Base-by-base conservation (phyloP, 1,139 yeast species). In the Pichia sp. region DNA sequence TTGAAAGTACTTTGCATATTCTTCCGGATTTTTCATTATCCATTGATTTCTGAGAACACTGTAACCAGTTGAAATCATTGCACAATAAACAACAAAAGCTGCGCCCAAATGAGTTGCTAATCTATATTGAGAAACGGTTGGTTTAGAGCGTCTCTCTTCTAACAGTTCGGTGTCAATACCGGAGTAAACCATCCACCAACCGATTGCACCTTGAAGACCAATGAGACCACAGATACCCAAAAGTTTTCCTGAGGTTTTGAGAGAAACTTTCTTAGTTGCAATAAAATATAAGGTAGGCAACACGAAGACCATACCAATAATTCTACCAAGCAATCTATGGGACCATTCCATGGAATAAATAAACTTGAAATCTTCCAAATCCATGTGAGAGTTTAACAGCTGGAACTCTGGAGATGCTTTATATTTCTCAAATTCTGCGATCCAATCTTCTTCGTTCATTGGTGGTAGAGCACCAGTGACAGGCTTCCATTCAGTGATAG, bases 111-210 rank as follows among this genome's bases (percentile, higher is more conserved):
- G 98, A 1, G 97, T 81, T 3, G 98, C 89, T 45, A 93, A 71
- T 59, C 98, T 74, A 60, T 93, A 93, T 58, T 85, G 98, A 6
- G 96, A 85, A 2, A 93, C 99, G 0, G 98, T 86, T 14, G 99
- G 99, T 53, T 82, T 84, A 1, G 95, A 79, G 35, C 75, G 82
- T 58, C 95, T 75, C 53, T 84, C 95, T 25, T 74, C 74, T 43
- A 93, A 67, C 55, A 83, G 81, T 39, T 82, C 74, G 58, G 84
- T 83, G 58, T 89, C 95, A 48, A 93, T 72, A 34, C 99, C 99
- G 6, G 96, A 85, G 55, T 84, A 80, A 43, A 93, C 98, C 99
- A 93, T 93, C 99, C 99, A 93, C 98, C 98, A 93, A 30, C 98
- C 98, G 53, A 93, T 83, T 41, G 81, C 82, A 36, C 98, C 98